Percentiles rank a stretch among this genome's conserved stretches.
These are phyloP conservation scores for Vanilla planifolia DNA, from an alignment of 106 monocot species.

Conservation along the genomic window DNA sequence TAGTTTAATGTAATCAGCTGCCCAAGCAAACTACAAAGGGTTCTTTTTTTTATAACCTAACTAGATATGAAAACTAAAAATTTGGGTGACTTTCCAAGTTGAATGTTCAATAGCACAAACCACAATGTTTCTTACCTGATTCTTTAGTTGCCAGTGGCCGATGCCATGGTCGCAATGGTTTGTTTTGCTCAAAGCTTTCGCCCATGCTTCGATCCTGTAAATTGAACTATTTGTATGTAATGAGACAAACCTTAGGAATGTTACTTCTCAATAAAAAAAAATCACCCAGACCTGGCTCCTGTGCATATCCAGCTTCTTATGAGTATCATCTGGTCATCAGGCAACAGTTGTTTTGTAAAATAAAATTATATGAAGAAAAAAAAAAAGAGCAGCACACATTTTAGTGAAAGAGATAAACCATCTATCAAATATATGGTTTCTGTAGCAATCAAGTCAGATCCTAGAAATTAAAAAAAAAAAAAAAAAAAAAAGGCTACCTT, in stretches of 20 bases:
- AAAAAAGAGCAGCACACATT: not conserved
- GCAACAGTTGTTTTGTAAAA: not conserved
- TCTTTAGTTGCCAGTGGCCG: constrained; percentile 41
- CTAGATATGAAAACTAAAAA: not conserved
- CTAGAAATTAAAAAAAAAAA: too few relatives aligned
- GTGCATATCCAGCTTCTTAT: constrained; percentile 51
- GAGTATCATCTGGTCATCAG: constrained; percentile 27
- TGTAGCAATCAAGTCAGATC: too few relatives aligned
- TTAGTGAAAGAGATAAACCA: not conserved
- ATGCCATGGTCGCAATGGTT: constrained; percentile 7
- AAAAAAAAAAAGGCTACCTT: constrained; percentile 19
- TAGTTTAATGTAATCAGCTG: not conserved
- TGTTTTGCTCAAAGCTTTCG: constrained; percentile 31
- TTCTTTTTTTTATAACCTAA: not conserved
- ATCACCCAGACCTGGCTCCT: constrained; percentile 28
- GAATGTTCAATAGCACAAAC: too few relatives aligned
- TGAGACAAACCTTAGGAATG: not conserved
- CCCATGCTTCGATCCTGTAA: constrained; percentile 19
- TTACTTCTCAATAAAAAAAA: not conserved
- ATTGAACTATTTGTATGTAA: not conserved
- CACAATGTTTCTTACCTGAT: constrained; percentile 30
- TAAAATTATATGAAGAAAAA: not conserved
- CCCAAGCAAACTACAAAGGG: not conserved
- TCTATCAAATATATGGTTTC: too few relatives aligned
- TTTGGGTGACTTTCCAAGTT: not conserved